Conservation (phyloP, 1,284 basidiomycete species). For the Tremellales sp. region DNA sequence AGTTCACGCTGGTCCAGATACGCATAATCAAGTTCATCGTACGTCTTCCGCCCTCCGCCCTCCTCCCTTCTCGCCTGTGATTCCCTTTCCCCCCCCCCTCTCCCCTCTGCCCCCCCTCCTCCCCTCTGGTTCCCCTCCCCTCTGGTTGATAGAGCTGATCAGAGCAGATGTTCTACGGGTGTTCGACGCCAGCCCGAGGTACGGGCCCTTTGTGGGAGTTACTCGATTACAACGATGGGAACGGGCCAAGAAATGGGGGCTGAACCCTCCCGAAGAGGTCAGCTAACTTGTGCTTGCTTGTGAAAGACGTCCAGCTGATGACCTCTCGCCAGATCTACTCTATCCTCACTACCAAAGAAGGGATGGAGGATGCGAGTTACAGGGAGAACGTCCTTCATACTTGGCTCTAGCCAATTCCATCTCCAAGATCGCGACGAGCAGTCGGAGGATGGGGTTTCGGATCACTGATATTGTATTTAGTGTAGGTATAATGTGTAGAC, state of each 20-base stretch:
- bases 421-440: too few species aligned
- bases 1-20: constrained; percentile 41
- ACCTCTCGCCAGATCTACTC: constrained; percentile 59
- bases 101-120: constrained; percentile 3
- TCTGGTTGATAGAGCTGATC: background rate
- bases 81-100: constrained; percentile 4
- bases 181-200: constrained; percentile 78
- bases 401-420: constrained; percentile 32
- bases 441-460: too few species aligned
- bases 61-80: constrained; percentile 1
- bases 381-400: constrained; percentile 54
- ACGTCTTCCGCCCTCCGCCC: constrained; percentile 18
- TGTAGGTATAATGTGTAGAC: too few species aligned
- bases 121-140: constrained; percentile 2
- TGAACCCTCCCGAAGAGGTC: constrained; percentile 79
- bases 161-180: constrained; percentile 66
- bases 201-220: constrained; percentile 80
- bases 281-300: background rate
- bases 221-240: constrained; percentile 83
- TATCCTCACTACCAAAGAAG: constrained; percentile 62
- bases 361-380: constrained; percentile 51
- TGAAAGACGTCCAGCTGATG: background rate
- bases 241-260: constrained; percentile 70
- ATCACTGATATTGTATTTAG: too few species aligned
- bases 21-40: constrained; percentile 43